Conservation (phyloP, 1,284 basidiomycete genomes). For the Cutaneotrichosporon sp. region DNA sequence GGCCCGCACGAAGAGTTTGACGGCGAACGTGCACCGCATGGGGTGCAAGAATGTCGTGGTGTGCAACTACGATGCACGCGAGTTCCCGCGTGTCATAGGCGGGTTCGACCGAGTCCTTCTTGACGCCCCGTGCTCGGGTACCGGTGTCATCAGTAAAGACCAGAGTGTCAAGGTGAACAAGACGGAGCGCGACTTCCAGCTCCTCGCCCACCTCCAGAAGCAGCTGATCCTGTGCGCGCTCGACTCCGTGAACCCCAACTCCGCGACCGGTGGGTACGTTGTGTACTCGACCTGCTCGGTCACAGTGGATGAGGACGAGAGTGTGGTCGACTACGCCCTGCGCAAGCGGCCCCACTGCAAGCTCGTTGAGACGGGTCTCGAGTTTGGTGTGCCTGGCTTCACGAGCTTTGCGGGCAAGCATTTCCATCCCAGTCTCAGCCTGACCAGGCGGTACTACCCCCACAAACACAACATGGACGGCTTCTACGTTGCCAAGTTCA, state of each 20-base stretch:
- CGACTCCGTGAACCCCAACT: conserved; percentile 86
- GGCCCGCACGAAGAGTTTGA: conserved; percentile 88
- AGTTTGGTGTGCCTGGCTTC: conserved; percentile 90
- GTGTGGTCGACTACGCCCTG: conserved; percentile 97
- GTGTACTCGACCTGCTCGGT: conserved; percentile 99
- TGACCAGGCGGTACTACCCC: conserved; percentile 60
- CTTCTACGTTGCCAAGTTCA: conserved; percentile 98
- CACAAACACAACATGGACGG: conserved; percentile 71
- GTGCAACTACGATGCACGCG: conserved; percentile 93
- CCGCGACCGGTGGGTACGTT: conserved; percentile 85
- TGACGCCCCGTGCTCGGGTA: conserved; percentile 97
- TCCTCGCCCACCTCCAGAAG: conserved; percentile 95
- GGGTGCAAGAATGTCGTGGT: conserved; percentile 98
- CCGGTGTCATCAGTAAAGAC: conserved; percentile 98
- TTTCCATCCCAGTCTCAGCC: conserved; percentile 72
- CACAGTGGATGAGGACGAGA: conserved; percentile 96
- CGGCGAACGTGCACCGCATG: conserved; percentile 92
- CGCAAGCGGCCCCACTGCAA: conserved; percentile 92
- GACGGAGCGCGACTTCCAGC: conserved; percentile 90
- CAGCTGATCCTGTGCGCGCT: conserved; percentile 97
- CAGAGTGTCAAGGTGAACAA: conserved; percentile 96
- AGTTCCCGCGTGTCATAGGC: conserved; percentile 99
- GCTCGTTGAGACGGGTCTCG: conserved; percentile 87
- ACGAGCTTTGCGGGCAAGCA: conserved; percentile 81
- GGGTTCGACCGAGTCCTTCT: conserved; percentile 95